These are phyloP conservation scores for Aspergillus phoenicis DNA, from an alignment of 2,329 filamentous ascomycete genomes.

Conservation along the genomic window DNA sequence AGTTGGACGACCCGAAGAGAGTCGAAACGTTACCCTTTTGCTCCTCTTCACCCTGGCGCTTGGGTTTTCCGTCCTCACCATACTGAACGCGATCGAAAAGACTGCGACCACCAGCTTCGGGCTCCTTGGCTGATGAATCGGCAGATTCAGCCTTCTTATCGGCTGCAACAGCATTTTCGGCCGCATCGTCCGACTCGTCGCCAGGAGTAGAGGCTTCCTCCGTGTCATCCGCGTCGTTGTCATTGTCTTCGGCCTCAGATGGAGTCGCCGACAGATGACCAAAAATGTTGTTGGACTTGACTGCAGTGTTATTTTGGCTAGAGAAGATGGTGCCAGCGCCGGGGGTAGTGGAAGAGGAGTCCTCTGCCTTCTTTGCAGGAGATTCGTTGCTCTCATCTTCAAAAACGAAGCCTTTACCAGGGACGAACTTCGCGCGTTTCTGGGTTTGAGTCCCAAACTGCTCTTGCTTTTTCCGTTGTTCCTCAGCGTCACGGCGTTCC, in stretches of 20 bases:
- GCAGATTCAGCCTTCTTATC: constrained; percentile 19
- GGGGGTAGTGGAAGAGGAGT: constrained; percentile 18
- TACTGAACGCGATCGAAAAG: constrained; percentile 40
- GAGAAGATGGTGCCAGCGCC: constrained; percentile 29
- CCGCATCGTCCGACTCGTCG: constrained; percentile 24
- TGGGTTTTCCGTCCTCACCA: constrained; percentile 29
- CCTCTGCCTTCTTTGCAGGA: constrained; percentile 24
- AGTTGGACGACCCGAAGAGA: constrained; percentile 30
- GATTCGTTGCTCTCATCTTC: constrained; percentile 28
- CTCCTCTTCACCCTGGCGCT: constrained; percentile 25
- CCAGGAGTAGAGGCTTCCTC: constrained; percentile 28
- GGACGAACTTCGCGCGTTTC: constrained; percentile 34
- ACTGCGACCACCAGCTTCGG: constrained; percentile 33
- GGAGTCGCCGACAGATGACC: constrained; percentile 38
- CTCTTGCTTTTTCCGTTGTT: constrained; percentile 49
- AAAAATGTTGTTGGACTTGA: constrained; percentile 40
- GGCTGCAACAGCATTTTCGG: constrained; percentile 15
- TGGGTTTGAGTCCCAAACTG: constrained; percentile 43
- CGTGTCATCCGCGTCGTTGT: constrained; percentile 32
- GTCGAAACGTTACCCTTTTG: constrained; percentile 22
- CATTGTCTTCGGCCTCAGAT: constrained; percentile 27
- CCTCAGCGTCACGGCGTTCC: constrained; percentile 50
- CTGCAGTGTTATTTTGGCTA: constrained; percentile 29
- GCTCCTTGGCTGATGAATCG: constrained; percentile 24
- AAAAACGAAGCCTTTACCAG: constrained; percentile 38